Base-by-base conservation (phyloP, 345 rosid species). In the Sapria himalayana region DNA sequence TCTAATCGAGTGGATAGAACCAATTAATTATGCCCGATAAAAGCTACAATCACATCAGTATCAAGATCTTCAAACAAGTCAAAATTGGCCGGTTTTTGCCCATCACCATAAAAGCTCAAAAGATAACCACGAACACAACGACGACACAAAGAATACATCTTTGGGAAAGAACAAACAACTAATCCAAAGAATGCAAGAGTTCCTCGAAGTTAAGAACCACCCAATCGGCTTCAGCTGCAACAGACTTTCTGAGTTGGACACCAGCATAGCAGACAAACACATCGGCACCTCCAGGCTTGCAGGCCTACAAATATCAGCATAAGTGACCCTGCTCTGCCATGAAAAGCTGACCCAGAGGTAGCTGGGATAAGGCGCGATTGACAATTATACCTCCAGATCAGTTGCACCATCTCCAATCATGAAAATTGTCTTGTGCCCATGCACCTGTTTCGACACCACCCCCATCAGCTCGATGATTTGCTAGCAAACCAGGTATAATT, bases 401-500 rank as follows among this genome's bases (percentile, higher is more conserved):
- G 94, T 89, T 41, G 95, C 94, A 34, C 98, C 99, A 55, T 89
- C 99, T 22, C 99, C 99, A 43, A 89, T 71, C 99, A 89, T 89
- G 50, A 67, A 84, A 58, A 89, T 48, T 21, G 66, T 47, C 71
- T 72, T 72, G 70, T 76, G 76, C 42, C 73, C 74, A 39, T 56
- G 62, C 55, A 48, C 78, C 97, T 86, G 74, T 17, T 29, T 11
- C 7, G 37, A 21, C 45, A 19, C 22, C 39, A 45, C 21, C 29
- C 33, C 25, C 39, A 51, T 45, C 22, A 61, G 53, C 37, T 47
- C 48, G 46, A 27, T 19, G 25, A 25, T 23, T 31, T 43, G 39
- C 39, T 40, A 46, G 9, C 22, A 24, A 43, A 19, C 22, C 48
- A 22, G 24, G 43, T 41, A 37, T 22, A 15, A 22, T 10, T 21